Evolutionary conservation across 2,329 filamentous ascomycete genomes (phyloP), one percentile per base, ranked within the genome.

Genomic region (Plenodomus lindquistii): DNA sequence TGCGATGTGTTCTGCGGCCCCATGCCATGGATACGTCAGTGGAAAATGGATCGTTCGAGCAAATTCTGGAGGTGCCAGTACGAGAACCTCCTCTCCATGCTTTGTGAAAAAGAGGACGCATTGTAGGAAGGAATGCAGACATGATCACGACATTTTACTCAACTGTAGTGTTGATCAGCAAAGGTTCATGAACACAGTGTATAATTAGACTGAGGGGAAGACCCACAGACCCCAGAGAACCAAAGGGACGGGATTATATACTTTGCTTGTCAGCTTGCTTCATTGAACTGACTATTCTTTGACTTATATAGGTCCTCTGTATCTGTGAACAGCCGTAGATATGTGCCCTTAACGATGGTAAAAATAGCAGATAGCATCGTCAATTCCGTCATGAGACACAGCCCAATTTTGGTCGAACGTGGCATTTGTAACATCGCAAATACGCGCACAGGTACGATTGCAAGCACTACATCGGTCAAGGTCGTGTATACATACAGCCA

Each of bases 91-190:
- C 42, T 22, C 40, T 38, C 52, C 45, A 52, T 2, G 19, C 37
- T 29, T 40, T 24, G 27, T 44, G 24, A 20, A 55, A 55, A 13
- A 53, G 37, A 2, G 53, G 49, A 11, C 50, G 49, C 35, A 48
- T 42, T 11, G 49, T 55, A 7, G 46, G 46, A n/a, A 55, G 37
- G 20, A 46, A 55, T 4, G 53, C 46, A 5, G 53, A 46, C 41
- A 50, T 55, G 22, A 55, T 48, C 3, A 50, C 46, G 15, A 48
- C 50, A 19, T 53, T 53, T 18, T 53, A 44, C 29, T 53, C 50
- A 5, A 50, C 42, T 11, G 48, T 50, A 6, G 15, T 11, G 9
- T 41, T 19, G 34, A 37, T 22, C 24, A 5, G 16, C 20, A 8
- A 10, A 11, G 4, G 21, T 16, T 9, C 35, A 17, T n/a, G 16